Evolutionary conservation across 768 basidiomycete species (phyloP), one percentile per base, ranked within the genome.

Genomic region (Mycena leptocephala): DNA sequence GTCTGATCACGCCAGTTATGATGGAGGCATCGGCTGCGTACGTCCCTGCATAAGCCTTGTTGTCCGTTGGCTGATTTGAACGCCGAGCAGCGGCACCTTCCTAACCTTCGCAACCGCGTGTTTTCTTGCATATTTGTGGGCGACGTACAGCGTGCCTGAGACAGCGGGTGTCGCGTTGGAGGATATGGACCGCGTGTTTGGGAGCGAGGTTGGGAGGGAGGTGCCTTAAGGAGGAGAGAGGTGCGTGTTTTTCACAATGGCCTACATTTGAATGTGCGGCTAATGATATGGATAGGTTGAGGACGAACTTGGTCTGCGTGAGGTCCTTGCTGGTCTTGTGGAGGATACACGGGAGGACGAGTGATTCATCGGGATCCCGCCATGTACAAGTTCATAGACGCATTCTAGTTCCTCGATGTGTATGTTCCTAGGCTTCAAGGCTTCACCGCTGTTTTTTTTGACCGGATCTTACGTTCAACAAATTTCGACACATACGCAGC

Each of bases 131-230:
- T 94, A 94, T 76, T 76, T 95, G 51, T 96, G 95, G 95, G 87
- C 93, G 32, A 93, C 91, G 6, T 87, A 91, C 73, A 69, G 85
- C 73, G 92, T 96, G 0, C 95, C 95, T 3, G 95, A 96, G 85
- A 96, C 95, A 18, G 94, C 94, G 32, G 92, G 93, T 74, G 85
- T 95, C 5, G 92, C 94, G 9, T 83, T 96, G 0, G 95, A 96
- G 78, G 94, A 95, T 81, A 92, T 95, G 61, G 95, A 96, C 80
- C 87, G 83, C 9, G 84, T 95, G 14, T 95, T 96, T 79, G 87
- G 86, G 48, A 90, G 91, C 1, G 85, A 88, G n/a, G 92, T 87
- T 20, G 93, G 90, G 0, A 85, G 79, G 46, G 92, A 92, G 67
- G 94, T 78, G 79, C 82, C 11, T 79, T 80, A 20, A 76, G 90